Evolutionary conservation across 495 filamentous ascomycete genomes (phyloP), one percentile per base, ranked within the genome.

Genomic region (Pseudotulostoma volvatum): DNA sequence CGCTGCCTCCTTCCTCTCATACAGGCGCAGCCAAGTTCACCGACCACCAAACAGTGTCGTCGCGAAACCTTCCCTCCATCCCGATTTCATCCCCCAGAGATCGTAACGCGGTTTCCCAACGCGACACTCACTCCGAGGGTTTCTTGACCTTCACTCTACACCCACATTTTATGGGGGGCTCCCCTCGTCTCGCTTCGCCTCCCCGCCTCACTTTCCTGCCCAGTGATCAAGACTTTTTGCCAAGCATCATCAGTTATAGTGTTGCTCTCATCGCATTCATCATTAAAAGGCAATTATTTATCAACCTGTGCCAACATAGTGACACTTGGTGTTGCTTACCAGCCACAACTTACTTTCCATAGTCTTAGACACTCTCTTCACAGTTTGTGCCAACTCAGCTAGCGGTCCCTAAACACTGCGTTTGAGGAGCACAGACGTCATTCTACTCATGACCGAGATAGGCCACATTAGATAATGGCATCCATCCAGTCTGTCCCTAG

Each of bases 401-500:
- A n/a, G n/a, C n/a, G n/a, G n/a, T n/a, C n/a, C n/a, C n/a, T n/a
- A n/a, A n/a, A n/a, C n/a, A n/a, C n/a, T n/a, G n/a, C n/a, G n/a
- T n/a, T n/a, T n/a, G n/a, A n/a, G n/a, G n/a, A n/a, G n/a, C n/a
- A n/a, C n/a, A n/a, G n/a, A n/a, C n/a, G n/a, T n/a, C n/a, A n/a
- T n/a, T n/a, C n/a, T n/a, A n/a, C n/a, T n/a, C n/a, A n/a, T n/a
- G n/a, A n/a, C n/a, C n/a, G n/a, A n/a, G n/a, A n/a, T 31, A 9
- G 28, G 4, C 17, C 37, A 5, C 19, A 7, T 5, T 11, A 11
- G 60, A 70, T 37, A 41, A 92, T 92, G 83, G 74, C 84, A 52
- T 85, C 81, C 28, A 72, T 82, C 47, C 81, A 88, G 60, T 63
- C 73, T 43, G 64, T 76, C 36, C 72, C 79, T 33, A 70, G 68